phyloP scores from a whole-genome alignment of 129 eudicot species.

The Sambucus nigra region DNA sequence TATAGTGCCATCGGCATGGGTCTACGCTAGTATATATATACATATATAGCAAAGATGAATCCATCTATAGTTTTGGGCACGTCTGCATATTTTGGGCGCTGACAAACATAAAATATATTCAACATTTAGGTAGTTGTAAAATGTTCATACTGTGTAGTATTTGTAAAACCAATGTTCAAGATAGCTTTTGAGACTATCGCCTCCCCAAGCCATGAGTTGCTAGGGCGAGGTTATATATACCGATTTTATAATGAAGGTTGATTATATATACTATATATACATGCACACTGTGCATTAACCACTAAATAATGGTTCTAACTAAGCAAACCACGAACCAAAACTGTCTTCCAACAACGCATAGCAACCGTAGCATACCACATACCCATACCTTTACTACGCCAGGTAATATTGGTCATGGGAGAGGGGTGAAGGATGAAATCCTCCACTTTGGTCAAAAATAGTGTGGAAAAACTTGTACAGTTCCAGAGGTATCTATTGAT shows the following conservation, averaged over 20 bases:
- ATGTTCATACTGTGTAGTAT: not conserved
- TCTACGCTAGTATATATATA: too few species aligned
- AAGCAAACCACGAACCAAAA: conserved; percentile 4
- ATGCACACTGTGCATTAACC: not conserved
- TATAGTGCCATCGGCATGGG: too few species aligned
- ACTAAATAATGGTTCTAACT: conserved; percentile 2
- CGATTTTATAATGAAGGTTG: too few species aligned
- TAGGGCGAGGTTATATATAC: not conserved
- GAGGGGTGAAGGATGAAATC: too few species aligned
- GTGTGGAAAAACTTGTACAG: too few species aligned
- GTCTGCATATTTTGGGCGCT: not conserved
- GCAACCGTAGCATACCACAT: too few species aligned
- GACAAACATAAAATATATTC: not conserved
- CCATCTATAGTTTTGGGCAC: not conserved
- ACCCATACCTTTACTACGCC: too few species aligned
- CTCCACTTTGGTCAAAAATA: too few species aligned
- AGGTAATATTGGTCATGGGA: too few species aligned
- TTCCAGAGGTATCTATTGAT: too few species aligned
- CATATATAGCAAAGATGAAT: not conserved
- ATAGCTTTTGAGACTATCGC: not conserved
- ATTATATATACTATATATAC: too few species aligned
- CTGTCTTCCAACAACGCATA: too few species aligned
- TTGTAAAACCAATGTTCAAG: not conserved
- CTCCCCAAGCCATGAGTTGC: not conserved
- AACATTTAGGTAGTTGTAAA: not conserved